These are phyloP conservation scores for Fusarium xylarioides DNA, from an alignment of 2,329 filamentous ascomycete species.

Conservation along the genomic window DNA sequence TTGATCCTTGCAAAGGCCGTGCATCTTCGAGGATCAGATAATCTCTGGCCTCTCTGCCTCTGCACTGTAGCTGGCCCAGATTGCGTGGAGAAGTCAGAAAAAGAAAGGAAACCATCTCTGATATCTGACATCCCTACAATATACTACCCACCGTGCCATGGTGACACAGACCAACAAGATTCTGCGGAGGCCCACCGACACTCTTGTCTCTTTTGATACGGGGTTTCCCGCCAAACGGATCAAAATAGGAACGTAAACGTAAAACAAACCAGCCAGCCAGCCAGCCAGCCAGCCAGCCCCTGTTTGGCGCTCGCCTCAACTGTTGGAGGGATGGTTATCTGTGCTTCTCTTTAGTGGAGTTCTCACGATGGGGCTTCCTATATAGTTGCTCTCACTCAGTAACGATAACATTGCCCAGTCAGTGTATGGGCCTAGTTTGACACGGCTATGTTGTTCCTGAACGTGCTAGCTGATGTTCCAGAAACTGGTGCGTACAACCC, in stretches of 20 bases:
- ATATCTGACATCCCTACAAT: background rate
- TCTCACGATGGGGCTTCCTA: conserved; percentile 3
- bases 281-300: background rate
- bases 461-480: background rate
- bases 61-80: background rate
- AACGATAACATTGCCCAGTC: background rate
- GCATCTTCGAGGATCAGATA: background rate
- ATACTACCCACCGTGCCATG: background rate
- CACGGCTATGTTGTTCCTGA: background rate
- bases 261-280: background rate
- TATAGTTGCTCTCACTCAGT: background rate
- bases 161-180: background rate
- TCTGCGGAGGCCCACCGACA: background rate
- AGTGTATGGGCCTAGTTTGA: background rate
- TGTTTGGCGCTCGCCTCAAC: background rate
- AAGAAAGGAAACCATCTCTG: background rate
- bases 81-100: background rate
- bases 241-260: background rate
- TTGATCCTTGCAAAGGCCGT: background rate
- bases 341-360: background rate
- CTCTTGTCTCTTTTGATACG: background rate
- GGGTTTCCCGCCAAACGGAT: background rate
- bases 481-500: background rate
- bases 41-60: background rate
- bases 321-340: background rate